These are phyloP conservation scores for Sporothrix brunneoviolacea DNA, from an alignment of 2,329 filamentous ascomycete genomes.

Conservation along the genomic window DNA sequence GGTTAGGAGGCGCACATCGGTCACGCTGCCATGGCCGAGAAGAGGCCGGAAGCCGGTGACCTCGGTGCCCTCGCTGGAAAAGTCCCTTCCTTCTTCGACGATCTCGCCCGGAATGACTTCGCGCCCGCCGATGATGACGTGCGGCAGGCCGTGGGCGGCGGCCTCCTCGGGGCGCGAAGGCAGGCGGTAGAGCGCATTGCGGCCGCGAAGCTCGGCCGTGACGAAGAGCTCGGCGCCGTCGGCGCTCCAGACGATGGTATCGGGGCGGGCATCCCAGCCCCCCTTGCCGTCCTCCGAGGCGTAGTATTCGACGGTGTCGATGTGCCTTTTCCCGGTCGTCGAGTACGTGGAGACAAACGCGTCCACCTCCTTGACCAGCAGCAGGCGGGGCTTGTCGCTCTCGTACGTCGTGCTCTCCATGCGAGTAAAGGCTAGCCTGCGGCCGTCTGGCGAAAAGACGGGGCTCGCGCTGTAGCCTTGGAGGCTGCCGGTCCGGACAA, in stretches of 20 bases:
- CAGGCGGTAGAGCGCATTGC: slow-evolving; percentile 54
- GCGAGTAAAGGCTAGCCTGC: slow-evolving; percentile 65
- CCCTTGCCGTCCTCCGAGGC: slow-evolving; percentile 56
- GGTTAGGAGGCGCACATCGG: slow-evolving; percentile 41
- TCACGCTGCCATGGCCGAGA: slow-evolving; percentile 43
- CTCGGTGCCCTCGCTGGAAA: neutral
- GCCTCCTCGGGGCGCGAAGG: slow-evolving; percentile 44
- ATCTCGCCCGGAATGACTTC: slow-evolving; percentile 19
- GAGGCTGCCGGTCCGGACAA: slow-evolving; percentile 39
- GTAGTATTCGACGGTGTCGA: slow-evolving; percentile 55
- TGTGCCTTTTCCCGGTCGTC: neutral
- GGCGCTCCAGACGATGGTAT: slow-evolving; percentile 48
- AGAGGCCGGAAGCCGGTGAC: slow-evolving; percentile 11
- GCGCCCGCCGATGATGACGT: slow-evolving; percentile 34
- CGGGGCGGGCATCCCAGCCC: slow-evolving; percentile 53
- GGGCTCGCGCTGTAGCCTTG: slow-evolving; percentile 61
- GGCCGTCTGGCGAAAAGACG: slow-evolving; percentile 67
- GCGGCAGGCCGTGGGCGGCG: slow-evolving; percentile 33
- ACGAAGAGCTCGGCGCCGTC: slow-evolving; percentile 61
- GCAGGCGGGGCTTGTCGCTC: slow-evolving; percentile 64
- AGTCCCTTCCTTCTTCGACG: neutral
- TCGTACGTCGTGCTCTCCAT: slow-evolving; percentile 77
- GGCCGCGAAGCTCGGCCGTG: slow-evolving; percentile 64
- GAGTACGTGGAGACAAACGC: slow-evolving; percentile 38
- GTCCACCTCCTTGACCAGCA: slow-evolving; percentile 56